Percentiles rank a stretch among this genome's conserved stretches.
Evolutionary conservation across 805 yeast species (phyloP).

Genomic region (Hanseniaspora lachancei): DNA sequence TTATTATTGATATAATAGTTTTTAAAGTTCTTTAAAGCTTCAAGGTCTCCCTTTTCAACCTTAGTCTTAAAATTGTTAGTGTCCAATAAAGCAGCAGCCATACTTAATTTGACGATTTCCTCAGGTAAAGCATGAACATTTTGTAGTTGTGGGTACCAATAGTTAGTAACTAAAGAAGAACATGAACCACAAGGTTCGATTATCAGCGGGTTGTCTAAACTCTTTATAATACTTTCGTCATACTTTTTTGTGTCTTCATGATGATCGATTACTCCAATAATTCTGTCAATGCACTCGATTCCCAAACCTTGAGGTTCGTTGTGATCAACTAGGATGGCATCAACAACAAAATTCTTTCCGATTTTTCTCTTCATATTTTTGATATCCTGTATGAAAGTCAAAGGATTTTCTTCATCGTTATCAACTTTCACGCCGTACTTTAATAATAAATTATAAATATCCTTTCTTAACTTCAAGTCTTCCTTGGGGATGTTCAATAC

Average conservation of each 20-base stretch:
- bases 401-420: slow-evolving; percentile 18
- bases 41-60: slow-evolving; percentile 47
- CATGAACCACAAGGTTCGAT: slow-evolving; percentile 64
- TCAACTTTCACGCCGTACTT: slow-evolving; percentile 17
- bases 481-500: slow-evolving; percentile 54
- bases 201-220: slow-evolving; percentile 39
- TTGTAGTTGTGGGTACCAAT: slow-evolving; percentile 33
- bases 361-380: slow-evolving; percentile 14
- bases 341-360: slow-evolving; percentile 16
- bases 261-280: slow-evolving; percentile 67
- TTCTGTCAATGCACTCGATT: slow-evolving; percentile 25
- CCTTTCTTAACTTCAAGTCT: slow-evolving; percentile 61
- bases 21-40: slow-evolving; percentile 32
- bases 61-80: slow-evolving; percentile 55
- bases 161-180: slow-evolving; percentile 54
- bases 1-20: slow-evolving; percentile 15
- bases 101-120: slow-evolving; percentile 33
- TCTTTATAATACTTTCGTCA: slow-evolving; percentile 27
- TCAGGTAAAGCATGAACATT: slow-evolving; percentile 15
- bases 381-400: slow-evolving; percentile 62
- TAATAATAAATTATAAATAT: slow-evolving; percentile 44
- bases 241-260: slow-evolving; percentile 58
- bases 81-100: slow-evolving; percentile 65
- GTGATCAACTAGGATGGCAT: slow-evolving; percentile 67
- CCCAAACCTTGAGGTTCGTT: slow-evolving; percentile 48